phyloP scores from a whole-genome alignment of 495 filamentous ascomycete species.

The Penicillium pulvis region DNA sequence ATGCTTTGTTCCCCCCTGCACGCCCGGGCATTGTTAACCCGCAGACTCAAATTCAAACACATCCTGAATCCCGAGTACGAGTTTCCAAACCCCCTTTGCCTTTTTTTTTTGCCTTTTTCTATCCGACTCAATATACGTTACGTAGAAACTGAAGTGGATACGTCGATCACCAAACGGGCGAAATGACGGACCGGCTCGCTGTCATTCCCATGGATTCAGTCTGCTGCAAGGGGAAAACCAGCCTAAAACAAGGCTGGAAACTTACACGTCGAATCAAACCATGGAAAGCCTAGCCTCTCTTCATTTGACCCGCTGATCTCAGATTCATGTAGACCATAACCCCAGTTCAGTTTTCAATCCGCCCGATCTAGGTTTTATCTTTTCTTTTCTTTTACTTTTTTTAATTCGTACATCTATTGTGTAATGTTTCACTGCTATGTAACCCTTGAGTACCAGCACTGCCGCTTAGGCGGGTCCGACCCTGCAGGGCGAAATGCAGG shows the following conservation, averaged over 20 bases:
- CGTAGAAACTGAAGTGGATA: constrained; percentile 8
- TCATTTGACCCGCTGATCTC: constrained; percentile 8
- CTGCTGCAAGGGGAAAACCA: constrained; percentile 22
- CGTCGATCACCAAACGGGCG: constrained; percentile 29
- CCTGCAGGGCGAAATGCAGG: constrained; percentile 30
- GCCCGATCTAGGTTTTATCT: constrained; percentile 5
- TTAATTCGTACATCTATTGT: not conserved
- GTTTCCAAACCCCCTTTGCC: not conserved
- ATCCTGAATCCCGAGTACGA: not conserved
- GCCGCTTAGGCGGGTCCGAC: constrained; percentile 16
- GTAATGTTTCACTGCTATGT: constrained; percentile 3
- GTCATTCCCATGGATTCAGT: constrained; percentile 16
- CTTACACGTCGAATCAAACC: constrained; percentile 17
- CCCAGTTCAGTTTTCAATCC: constrained; percentile 10
- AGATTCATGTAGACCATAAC: constrained; percentile 13
- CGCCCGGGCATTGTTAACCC: not conserved
- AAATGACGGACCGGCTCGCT: constrained; percentile 24
- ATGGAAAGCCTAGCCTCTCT: not conserved
- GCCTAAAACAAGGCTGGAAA: constrained; percentile 1
- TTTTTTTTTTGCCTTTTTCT: not conserved
- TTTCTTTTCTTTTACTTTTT: too few species aligned
- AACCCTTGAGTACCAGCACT: constrained; percentile 13
- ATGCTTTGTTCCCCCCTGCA: not conserved
- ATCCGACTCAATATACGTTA: not conserved
- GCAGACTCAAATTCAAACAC: not conserved